These are phyloP conservation scores for Phytopythium kandeliae DNA, from an alignment of 352 stramenopile species.

Conservation along the genomic window DNA sequence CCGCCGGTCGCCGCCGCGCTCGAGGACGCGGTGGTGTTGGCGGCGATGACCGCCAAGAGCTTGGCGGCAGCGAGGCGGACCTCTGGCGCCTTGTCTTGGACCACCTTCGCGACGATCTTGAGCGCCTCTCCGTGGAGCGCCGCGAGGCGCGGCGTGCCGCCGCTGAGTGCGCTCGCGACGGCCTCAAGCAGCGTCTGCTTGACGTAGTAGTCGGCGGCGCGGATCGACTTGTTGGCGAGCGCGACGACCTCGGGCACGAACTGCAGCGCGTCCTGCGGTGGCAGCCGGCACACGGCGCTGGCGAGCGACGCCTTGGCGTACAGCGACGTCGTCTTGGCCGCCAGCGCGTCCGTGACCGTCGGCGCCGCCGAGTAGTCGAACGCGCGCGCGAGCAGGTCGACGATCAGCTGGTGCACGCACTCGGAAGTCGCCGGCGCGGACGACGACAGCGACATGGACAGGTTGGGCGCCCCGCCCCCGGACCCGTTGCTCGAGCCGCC, in stretches of 20 bases:
- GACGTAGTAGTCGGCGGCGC: slow-evolving; percentile 69
- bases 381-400: slow-evolving; percentile 58
- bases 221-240: slow-evolving; percentile 54
- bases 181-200: slow-evolving; percentile 74
- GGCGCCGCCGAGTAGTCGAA: slow-evolving; percentile 70
- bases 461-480: slow-evolving; percentile 21
- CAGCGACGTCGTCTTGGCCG: slow-evolving; percentile 46
- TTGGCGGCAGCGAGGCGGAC: slow-evolving; percentile 54
- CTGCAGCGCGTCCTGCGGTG: slow-evolving; percentile 45
- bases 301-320: slow-evolving; percentile 66
- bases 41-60: slow-evolving; percentile 58
- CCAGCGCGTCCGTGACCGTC: slow-evolving; percentile 48
- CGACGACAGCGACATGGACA: slow-evolving; percentile 50
- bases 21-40: slow-evolving; percentile 30
- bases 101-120: slow-evolving; percentile 62
- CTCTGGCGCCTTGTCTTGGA: slow-evolving; percentile 75
- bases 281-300: slow-evolving; percentile 60
- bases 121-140: slow-evolving; percentile 58
- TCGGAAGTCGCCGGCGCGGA: slow-evolving; percentile 51
- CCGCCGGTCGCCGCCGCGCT: slow-evolving; percentile 7
- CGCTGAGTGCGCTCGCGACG: slow-evolving; percentile 46
- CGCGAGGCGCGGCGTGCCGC: slow-evolving; percentile 28
- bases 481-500: slow-evolving; percentile 16
- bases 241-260: slow-evolving; percentile 64
- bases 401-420: slow-evolving; percentile 58